phyloP scores from a whole-genome alignment of 192 early-diverging fungal genomes.

The Gonapodya sp. region DNA sequence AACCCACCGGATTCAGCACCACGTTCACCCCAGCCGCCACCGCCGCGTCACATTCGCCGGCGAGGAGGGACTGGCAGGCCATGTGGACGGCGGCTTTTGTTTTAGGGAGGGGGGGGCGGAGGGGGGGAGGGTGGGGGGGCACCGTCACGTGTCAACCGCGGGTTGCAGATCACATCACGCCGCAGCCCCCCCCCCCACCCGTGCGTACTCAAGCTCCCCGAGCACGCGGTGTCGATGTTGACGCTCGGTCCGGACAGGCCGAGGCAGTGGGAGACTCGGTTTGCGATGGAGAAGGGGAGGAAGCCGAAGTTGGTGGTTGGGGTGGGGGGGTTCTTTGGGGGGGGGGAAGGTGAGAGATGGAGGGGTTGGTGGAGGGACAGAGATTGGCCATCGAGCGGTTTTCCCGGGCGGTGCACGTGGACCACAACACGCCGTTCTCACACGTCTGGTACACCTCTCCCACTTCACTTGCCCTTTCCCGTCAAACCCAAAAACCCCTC shows the following conservation, averaged over 20 bases:
- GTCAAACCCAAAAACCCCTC: not conserved
- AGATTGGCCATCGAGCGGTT: not conserved
- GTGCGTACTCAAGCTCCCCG: not conserved
- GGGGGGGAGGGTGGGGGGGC: not conserved
- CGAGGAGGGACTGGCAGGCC: conserved; percentile 5
- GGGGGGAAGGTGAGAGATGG: not conserved
- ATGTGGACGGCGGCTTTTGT: conserved; percentile 3
- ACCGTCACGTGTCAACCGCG: too few species aligned
- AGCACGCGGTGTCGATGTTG: conserved; percentile 8
- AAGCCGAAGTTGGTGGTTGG: conserved; percentile 8
- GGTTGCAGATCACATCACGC: not conserved
- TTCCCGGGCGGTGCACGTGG: not conserved
- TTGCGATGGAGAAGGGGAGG: conserved; percentile 9
- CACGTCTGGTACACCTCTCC: not conserved
- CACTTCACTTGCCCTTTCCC: not conserved
- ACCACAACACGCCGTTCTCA: not conserved
- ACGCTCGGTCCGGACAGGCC: conserved; percentile 8
- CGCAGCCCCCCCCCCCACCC: not conserved
- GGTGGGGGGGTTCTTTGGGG: not conserved
- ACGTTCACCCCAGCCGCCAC: conserved; percentile 6
- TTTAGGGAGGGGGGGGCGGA: not conserved
- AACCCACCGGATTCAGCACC: not conserved
- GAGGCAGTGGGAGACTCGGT: conserved; percentile 6
- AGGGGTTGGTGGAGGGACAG: not conserved
- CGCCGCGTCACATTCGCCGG: not conserved